A percentile compares a stretch with the other conserved stretches of the same genome.
These are phyloP conservation scores for Hanseniaspora clermontiae DNA, from an alignment of 805 yeast genomes.

Conservation along the genomic window DNA sequence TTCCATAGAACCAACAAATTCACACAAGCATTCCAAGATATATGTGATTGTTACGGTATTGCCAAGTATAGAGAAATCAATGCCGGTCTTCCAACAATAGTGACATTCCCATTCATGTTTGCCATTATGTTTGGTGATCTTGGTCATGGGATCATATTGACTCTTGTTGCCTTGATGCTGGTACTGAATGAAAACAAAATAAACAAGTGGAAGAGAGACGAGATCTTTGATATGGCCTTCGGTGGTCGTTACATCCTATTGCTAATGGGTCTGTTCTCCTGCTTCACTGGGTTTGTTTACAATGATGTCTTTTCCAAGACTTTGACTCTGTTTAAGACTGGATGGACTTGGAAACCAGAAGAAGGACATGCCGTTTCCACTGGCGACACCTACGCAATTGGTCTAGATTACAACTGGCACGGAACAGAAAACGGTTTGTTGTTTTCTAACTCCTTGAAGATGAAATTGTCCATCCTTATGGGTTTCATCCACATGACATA, in stretches of 20 bases:
- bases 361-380: conserved; percentile 37
- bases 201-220: conserved; percentile 49
- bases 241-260: conserved; percentile 57
- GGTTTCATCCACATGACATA: conserved; percentile 67
- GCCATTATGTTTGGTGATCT: conserved; percentile 77
- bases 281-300: conserved; percentile 62
- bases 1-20: conserved; percentile 58
- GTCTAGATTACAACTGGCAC: conserved; percentile 67
- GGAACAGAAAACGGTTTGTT: conserved; percentile 62
- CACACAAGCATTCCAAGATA: conserved; percentile 55
- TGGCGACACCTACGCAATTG: conserved; percentile 37
- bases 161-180: conserved; percentile 41
- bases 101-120: conserved; percentile 71
- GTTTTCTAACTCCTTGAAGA: conserved; percentile 61
- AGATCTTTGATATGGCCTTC: conserved; percentile 66
- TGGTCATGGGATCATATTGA: conserved; percentile 60
- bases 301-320: conserved; percentile 62
- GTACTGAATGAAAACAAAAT: conserved; percentile 44
- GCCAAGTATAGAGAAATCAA: conserved; percentile 66
- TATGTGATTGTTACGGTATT: conserved; percentile 66
- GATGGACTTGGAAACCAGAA: conserved; percentile 56
- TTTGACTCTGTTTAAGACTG: conserved; percentile 52
- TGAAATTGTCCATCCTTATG: conserved; percentile 65
- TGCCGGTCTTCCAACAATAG: conserved; percentile 61
- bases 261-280: conserved; percentile 59